Evolutionary conservation across 2,329 filamentous ascomycete genomes (phyloP).

Genomic region (Falciphora oryzae): DNA sequence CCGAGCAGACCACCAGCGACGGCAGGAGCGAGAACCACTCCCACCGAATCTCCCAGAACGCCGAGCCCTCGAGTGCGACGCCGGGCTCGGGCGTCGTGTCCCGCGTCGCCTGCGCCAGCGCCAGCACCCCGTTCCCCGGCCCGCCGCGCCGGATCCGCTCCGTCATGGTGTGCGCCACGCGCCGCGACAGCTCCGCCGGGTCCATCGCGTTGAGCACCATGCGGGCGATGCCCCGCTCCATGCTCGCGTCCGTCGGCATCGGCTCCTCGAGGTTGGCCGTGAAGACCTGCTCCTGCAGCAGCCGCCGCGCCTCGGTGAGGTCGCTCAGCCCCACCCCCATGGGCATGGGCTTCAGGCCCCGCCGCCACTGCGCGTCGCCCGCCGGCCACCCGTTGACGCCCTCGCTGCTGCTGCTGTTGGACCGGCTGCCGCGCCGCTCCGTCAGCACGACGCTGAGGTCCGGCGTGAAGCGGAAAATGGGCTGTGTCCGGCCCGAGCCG

Average conservation of each 20-base stretch:
- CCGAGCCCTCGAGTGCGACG: not conserved
- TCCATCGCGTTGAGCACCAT: conserved; percentile 79
- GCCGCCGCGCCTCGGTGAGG: not conserved
- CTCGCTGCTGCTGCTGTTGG: not conserved
- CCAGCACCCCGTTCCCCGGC: not conserved
- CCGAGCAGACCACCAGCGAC: not conserved
- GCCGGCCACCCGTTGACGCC: not conserved
- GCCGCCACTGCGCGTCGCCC: not conserved
- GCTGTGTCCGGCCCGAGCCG: conserved; percentile 1
- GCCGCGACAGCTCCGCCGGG: conserved; percentile 36
- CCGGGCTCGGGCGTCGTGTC: not conserved
- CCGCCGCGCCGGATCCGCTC: conserved; percentile 7
- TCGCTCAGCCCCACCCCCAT: conserved; percentile 5
- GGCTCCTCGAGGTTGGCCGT: conserved; percentile 6
- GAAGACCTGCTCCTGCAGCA: conserved; percentile 4
- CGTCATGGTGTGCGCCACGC: conserved; percentile 8
- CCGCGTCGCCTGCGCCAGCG: not conserved
- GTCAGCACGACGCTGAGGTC: not conserved
- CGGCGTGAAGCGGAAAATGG: conserved; percentile 1
- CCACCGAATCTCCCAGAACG: conserved; percentile 1
- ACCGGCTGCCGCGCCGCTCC: conserved; percentile 1
- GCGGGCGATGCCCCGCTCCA: conserved; percentile 2
- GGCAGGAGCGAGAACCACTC: conserved; percentile 2
- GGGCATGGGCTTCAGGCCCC: not conserved
- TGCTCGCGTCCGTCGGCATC: not conserved